These are phyloP conservation scores for Pachysandra terminalis DNA, from an alignment of 164 flowering plant species.

Conservation along the genomic window DNA sequence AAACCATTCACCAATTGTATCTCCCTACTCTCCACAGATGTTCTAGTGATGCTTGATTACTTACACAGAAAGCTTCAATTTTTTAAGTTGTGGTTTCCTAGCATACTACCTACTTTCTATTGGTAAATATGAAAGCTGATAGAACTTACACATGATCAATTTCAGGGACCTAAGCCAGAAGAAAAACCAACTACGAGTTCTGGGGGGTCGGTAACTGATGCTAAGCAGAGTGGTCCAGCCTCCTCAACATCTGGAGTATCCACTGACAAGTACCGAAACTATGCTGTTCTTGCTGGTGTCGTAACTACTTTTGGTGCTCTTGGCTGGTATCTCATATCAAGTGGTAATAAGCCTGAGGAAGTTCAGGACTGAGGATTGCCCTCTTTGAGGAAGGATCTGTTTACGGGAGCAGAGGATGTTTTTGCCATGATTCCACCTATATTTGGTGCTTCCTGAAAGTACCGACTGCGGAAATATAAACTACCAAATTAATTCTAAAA, in stretches of 20 bases:
- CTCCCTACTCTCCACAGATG: no score
- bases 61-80: background rate
- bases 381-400: background rate
- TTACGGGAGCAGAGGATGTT: constrained; percentile 5
- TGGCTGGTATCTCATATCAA: constrained; percentile 72
- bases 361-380: constrained; percentile 50
- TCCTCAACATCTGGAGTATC: constrained; percentile 59
- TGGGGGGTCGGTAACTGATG: constrained; percentile 39
- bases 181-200: constrained; percentile 42
- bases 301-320: constrained; percentile 45
- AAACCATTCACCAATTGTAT: no score
- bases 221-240: constrained; percentile 34
- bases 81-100: background rate
- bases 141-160: background rate
- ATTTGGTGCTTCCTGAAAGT: background rate
- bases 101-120: background rate
- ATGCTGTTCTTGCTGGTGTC: constrained; percentile 70
- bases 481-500: no score
- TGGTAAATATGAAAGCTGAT: background rate
- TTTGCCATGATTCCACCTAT: background rate
- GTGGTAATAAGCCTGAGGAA: constrained; percentile 54
- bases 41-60: background rate
- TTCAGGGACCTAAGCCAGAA: constrained; percentile 71
- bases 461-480: no score
- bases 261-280: constrained; percentile 72